phyloP scores from a whole-genome alignment of 257 asterid genomes.

The Plantago ovata region DNA sequence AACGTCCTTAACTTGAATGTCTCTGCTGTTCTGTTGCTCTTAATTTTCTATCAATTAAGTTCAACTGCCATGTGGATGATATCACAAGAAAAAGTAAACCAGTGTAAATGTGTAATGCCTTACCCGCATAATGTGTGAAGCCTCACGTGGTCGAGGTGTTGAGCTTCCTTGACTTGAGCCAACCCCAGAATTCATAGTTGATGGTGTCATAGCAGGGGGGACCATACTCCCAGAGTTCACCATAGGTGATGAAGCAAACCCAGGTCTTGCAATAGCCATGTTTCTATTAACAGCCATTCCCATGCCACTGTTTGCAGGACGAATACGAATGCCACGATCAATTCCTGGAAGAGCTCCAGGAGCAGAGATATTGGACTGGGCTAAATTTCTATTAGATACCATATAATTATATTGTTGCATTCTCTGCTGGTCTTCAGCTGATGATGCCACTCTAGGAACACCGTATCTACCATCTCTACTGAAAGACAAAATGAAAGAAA shows the following conservation, averaged over 20 bases:
- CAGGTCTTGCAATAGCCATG: slow-evolving; percentile 69
- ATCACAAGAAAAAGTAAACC: neutral
- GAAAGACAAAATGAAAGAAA: slow-evolving; percentile 14
- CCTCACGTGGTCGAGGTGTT: slow-evolving; percentile 58
- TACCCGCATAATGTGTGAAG: slow-evolving; percentile 66
- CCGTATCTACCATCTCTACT: slow-evolving; percentile 67
- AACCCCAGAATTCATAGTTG: slow-evolving; percentile 59
- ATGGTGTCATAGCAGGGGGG: slow-evolving; percentile 59
- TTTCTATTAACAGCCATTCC: slow-evolving; percentile 57
- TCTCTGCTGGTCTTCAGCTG: slow-evolving; percentile 84
- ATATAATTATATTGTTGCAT: slow-evolving; percentile 69
- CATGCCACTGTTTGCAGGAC: slow-evolving; percentile 63
- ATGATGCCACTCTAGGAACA: slow-evolving; percentile 58
- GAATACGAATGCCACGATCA: slow-evolving; percentile 67
- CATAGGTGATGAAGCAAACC: slow-evolving; percentile 58
- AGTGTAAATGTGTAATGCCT: slow-evolving; percentile 25
- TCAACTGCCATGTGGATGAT: slow-evolving; percentile 4
- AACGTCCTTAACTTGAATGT: neutral
- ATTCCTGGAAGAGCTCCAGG: slow-evolving; percentile 64
- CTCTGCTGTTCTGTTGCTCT: neutral
- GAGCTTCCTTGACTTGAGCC: slow-evolving; percentile 71
- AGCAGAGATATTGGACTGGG: slow-evolving; percentile 49
- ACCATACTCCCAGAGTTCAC: slow-evolving; percentile 58
- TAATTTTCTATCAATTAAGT: slow-evolving; percentile 1
- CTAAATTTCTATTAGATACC: slow-evolving; percentile 58